Conservation (phyloP, 306 rosid species). For the Vicia faba region DNA sequence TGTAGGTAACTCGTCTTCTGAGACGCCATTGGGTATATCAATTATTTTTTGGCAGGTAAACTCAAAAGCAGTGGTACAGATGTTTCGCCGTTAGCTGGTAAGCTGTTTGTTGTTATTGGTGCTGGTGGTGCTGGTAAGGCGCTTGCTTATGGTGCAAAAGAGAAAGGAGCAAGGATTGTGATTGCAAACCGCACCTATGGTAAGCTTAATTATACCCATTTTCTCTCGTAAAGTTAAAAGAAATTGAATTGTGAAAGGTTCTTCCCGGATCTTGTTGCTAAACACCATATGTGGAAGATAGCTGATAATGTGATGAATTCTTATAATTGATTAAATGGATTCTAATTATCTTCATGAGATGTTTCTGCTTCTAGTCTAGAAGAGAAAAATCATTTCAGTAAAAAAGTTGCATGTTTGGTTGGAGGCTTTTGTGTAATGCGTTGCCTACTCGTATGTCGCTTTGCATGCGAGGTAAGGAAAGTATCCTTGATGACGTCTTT, state of each 20-base stretch:
- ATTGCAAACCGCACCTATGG: conserved; percentile 95
- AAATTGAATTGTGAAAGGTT: conserved; percentile 22
- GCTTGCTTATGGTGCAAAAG: conserved; percentile 93
- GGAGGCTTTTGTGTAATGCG: too few species aligned
- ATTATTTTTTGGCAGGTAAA: conserved; percentile 48
- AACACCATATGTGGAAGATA: conserved; percentile 27
- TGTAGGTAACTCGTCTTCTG: conserved; percentile 21
- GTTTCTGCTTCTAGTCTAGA: background rate
- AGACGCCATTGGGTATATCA: background rate
- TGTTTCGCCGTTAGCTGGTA: conserved; percentile 83
- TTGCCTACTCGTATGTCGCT: too few species aligned
- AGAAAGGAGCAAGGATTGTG: conserved; percentile 86
- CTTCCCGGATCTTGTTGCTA: conserved; percentile 21
- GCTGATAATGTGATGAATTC: conserved; percentile 21
- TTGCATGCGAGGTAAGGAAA: too few species aligned
- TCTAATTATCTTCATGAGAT: conserved; percentile 7
- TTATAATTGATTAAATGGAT: conserved; percentile 21
- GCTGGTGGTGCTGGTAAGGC: conserved; percentile 99
- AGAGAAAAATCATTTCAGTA: conserved; percentile 12
- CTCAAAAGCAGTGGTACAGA: conserved; percentile 40
- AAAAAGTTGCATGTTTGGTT: conserved; percentile 14
- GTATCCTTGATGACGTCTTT: too few species aligned
- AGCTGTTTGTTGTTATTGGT: conserved; percentile 83
- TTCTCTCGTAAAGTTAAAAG: conserved; percentile 23
- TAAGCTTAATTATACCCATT: conserved; percentile 40